A percentile compares a stretch with the other conserved stretches of the same genome.
Conservation (phyloP, 2,329 filamentous ascomycete genomes). For the Lasiodiplodia citricola region DNA sequence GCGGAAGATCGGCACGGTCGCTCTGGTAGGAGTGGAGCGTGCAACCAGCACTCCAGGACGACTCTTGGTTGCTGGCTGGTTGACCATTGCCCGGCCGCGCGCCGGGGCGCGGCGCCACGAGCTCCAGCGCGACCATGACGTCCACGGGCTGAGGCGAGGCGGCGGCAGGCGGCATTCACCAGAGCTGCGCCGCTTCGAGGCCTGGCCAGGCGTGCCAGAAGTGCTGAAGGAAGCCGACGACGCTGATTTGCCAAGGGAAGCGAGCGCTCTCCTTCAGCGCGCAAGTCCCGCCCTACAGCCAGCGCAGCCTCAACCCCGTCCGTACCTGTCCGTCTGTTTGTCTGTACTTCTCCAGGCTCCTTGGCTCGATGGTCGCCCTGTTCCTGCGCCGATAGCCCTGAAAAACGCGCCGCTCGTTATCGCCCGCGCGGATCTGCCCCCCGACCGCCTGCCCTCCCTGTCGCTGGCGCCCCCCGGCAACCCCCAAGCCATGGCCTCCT, state of each 20-base stretch:
- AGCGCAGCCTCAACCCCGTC: conserved; percentile 25
- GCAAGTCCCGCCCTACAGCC: conserved; percentile 26
- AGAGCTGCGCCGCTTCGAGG: conserved; percentile 2
- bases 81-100: neutral
- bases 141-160: conserved; percentile 7
- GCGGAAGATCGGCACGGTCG: conserved; percentile 26
- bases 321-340: conserved; percentile 8
- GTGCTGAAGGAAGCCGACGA: conserved; percentile 17
- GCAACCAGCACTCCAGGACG: neutral
- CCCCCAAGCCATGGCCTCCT: conserved; percentile 26
- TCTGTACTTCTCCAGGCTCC: conserved; percentile 9
- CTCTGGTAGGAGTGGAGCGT: conserved; percentile 2
- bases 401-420: conserved; percentile 13
- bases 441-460: conserved; percentile 24
- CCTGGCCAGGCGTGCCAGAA: conserved; percentile 9
- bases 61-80: neutral
- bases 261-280: conserved; percentile 23
- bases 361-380: conserved; percentile 22
- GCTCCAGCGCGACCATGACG: conserved; percentile 3
- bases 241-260: conserved; percentile 21
- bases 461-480: conserved; percentile 13
- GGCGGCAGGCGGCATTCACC: conserved; percentile 4
- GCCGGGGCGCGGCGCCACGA: conserved; percentile 1
- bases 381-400: conserved; percentile 13
- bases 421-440: conserved; percentile 21